Evolutionary conservation across 2,329 filamentous ascomycete species (phyloP), one percentile per base, ranked within the genome.

Genomic region (Pezicula carpinea): DNA sequence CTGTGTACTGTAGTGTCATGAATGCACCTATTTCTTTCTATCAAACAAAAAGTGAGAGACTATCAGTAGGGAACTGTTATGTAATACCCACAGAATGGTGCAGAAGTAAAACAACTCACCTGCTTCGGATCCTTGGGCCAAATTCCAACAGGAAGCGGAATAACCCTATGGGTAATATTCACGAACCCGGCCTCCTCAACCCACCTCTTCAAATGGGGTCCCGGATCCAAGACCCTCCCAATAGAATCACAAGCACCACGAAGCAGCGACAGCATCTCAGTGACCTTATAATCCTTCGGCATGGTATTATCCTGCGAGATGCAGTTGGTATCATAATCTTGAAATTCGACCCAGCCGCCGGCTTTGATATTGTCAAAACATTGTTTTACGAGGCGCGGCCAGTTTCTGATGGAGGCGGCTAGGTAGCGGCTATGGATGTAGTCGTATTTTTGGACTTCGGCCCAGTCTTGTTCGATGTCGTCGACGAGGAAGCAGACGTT

Each of bases 211-310:
- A 43, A n/a, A 8, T 48, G 8, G 4, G 47, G 39, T 17, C 41
- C 14, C 22, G 35, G 33, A 22, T 39, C 34, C 6, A 43, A 32
- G 3, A 39, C n/a, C 23, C 38, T 49, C 59, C 60, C 67, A 41
- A 64, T 65, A 21, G 50, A 58, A 23, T 64, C 49, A 4, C 66
- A 67, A 52, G 61, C 58, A 5, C 63, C 73, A 5, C 65, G 68
- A 39, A 77, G 44, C 3, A 46, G 26, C 13, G 39, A 44, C 3
- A 35, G 26, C 35, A 35, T 44, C 11, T 44, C 44, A 14, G 29
- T 19, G 6, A 49, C n/a, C 3, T 33, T 6, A 21, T 42, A 40
- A 6, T 49, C 44, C 18, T 41, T n/a, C 10, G 5, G 31, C 11
- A 49, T 35, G 4, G 47, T 35, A 5, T 36, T 44, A 39, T 49